Percentiles rank a stretch among this genome's conserved stretches.
phyloP scores from a whole-genome alignment of 306 rosid species.

The Cotoneaster glaucophyllus region DNA sequence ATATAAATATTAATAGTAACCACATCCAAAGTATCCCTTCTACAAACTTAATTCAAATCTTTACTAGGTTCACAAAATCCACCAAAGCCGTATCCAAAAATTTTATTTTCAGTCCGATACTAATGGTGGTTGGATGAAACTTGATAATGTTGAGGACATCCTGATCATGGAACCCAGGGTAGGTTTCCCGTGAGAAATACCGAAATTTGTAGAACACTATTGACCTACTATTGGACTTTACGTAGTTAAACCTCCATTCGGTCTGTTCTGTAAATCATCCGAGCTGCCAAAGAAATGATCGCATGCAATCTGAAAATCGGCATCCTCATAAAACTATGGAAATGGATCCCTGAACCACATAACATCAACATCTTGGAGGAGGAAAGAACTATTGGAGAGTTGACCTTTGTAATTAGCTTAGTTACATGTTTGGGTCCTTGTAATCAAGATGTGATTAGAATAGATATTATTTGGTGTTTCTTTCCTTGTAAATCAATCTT shows the following conservation, averaged over 20 bases:
- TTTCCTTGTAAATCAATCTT: too few species aligned
- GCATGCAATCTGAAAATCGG: conserved; percentile 91
- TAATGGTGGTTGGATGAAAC: conserved; percentile 45
- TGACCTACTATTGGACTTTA: conserved; percentile 76
- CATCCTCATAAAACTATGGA: conserved; percentile 59
- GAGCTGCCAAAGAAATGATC: conserved; percentile 71
- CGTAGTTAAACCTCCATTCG: conserved; percentile 89
- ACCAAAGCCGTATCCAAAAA: conserved; percentile 93
- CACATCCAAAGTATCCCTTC: too few species aligned
- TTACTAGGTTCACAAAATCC: conserved; percentile 96
- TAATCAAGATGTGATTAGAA: too few species aligned
- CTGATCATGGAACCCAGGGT: conserved; percentile 90
- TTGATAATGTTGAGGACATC: conserved; percentile 90
- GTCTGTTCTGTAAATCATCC: conserved; percentile 58
- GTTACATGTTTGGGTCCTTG: too few species aligned
- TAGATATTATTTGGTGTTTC: too few species aligned
- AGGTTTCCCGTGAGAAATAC: conserved; percentile 67
- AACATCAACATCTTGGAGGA: conserved; percentile 83
- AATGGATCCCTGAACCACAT: conserved; percentile 99
- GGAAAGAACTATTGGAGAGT: too few species aligned
- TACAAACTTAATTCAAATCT: conserved; percentile 80
- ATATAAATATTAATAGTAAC: too few species aligned
- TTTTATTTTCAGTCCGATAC: conserved; percentile 58
- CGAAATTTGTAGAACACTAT: conserved; percentile 81
- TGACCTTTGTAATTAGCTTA: too few species aligned